phyloP scores from a whole-genome alignment of 106 monocot species.

The Allium sativum region DNA sequence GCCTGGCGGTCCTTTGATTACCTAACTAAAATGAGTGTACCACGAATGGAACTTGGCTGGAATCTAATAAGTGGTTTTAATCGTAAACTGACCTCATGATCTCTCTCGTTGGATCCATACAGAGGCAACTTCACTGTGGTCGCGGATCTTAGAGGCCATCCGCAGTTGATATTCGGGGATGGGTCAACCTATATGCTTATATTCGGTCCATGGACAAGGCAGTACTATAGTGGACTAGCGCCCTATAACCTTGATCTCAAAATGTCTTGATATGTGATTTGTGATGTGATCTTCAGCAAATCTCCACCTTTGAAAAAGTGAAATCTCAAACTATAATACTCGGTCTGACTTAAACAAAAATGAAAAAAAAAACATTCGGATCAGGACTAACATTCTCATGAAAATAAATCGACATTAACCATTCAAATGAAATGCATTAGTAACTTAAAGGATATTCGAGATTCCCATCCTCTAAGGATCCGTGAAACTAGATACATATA shows the following conservation, averaged over 20 bases:
- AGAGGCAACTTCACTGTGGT: not conserved
- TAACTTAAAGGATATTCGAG: too few species aligned
- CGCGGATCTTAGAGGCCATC: not conserved
- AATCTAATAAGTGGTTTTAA: not conserved
- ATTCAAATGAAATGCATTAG: too few species aligned
- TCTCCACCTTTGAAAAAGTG: too few species aligned
- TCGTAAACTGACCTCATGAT: conserved; percentile 9
- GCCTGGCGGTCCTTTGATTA: conserved; percentile 13
- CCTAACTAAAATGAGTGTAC: conserved; percentile 7
- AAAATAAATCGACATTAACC: too few species aligned
- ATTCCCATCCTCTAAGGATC: too few species aligned
- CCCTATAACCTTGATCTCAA: not conserved
- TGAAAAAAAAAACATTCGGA: too few species aligned
- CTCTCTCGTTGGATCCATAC: conserved; percentile 3
- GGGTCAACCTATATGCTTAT: not conserved
- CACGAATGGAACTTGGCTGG: conserved; percentile 14
- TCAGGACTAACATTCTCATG: too few species aligned
- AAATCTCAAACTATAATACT: too few species aligned
- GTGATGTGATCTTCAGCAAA: too few species aligned
- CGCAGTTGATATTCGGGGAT: not conserved
- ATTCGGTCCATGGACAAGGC: conserved; percentile 6
- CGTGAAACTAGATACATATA: too few species aligned
- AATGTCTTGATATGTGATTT: not conserved
- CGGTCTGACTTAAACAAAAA: too few species aligned
- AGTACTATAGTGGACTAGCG: not conserved